Base-by-base conservation (phyloP, 129 eudicot species). In the Logfia minima region DNA sequence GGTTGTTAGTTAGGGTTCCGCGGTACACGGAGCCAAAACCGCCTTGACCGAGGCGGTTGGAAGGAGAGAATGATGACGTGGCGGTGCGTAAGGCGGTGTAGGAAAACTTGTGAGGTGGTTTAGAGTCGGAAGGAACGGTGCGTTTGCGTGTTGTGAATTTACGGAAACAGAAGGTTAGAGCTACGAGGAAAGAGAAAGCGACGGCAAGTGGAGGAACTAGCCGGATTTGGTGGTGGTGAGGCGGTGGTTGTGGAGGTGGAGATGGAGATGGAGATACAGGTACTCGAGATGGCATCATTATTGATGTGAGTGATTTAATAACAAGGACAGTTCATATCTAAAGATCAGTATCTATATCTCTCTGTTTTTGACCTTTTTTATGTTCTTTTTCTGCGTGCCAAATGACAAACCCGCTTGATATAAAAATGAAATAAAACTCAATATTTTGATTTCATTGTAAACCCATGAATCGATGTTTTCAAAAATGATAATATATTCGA, bases 21-120 rank as follows among this genome's bases (percentile, higher is more conserved):
- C 89, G 83, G 79, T 84, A 94, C 29, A 94, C 99, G 21, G 99
- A 86, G 62, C 97, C 99, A 75, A 89, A 89, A 0, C 96, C 97
- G 64, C 99, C 99, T 77, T 87, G 99, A 45, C 99, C 99, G 51
- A 94, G 93, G 68, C 93, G 96, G 68, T 66, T 85, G 55, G 92
- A 83, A 6, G 88, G 72, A 19, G 96, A 85, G 81, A 91, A 94
- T 53, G 87, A 83, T 37, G 86, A 64, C 69, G 99, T 94, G 78
- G 99, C 96, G 79, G 84, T 80, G 77, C 93, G 90, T 74, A 94
- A 97, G 39, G 86, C 59, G 80, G 93, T 64, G 90, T 89, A 94
- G 58, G 99, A 82, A 83, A 86, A 86, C 16, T 87, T 85, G 85
- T 78, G 91, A 2, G 96, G 96, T 1, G 90, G 88, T 31, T 77